Evolutionary conservation across 176 grass and related monocot genomes (phyloP).

Genomic region (Otatea glauca): DNA sequence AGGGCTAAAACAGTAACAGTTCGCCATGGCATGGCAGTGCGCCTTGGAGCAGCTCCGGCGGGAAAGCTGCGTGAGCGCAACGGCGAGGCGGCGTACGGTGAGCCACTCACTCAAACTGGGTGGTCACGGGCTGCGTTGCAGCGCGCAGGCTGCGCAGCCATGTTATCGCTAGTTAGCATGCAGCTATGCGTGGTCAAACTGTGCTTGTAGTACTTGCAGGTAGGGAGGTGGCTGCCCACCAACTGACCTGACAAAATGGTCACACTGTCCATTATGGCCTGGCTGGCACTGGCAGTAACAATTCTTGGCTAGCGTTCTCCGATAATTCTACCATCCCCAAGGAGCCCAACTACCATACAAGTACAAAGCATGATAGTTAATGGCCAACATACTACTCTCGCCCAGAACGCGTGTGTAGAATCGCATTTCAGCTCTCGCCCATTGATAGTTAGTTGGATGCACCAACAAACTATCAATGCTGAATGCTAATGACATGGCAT

Average conservation of each 20-base stretch:
- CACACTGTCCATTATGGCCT: not conserved
- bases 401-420: too few species aligned
- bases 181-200: constrained; percentile 23
- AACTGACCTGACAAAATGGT: constrained; percentile 42
- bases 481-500: not conserved
- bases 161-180: not conserved
- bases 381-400: not conserved
- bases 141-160: not conserved
- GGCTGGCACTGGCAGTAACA: not conserved
- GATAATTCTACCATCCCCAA: not conserved
- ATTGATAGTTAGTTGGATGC: not conserved
- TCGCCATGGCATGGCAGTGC: not conserved
- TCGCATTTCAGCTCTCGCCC: too few species aligned
- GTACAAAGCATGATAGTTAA: not conserved
- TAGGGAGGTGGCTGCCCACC: not conserved
- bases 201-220: constrained; percentile 48
- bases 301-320: not conserved
- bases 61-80: not conserved
- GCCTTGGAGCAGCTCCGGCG: not conserved
- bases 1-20: too few species aligned
- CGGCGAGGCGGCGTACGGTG: not conserved
- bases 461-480: not conserved
- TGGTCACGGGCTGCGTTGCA: constrained; percentile 34
- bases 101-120: not conserved
- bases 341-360: not conserved